Evolutionary conservation across 2,329 filamentous ascomycete species (phyloP).

Genomic region (Calcarisporium arbuscula): DNA sequence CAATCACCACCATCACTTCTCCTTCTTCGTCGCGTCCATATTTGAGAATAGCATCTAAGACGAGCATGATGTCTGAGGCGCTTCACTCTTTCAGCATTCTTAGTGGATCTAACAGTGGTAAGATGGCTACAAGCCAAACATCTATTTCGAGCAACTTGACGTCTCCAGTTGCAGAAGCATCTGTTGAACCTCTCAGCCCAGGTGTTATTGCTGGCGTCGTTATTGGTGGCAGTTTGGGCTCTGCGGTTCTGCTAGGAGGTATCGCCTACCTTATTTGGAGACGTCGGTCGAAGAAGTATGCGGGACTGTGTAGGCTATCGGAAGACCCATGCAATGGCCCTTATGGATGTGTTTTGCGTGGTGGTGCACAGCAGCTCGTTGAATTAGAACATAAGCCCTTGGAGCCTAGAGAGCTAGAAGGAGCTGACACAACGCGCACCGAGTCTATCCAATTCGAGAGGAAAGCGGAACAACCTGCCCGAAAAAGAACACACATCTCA

Average conservation of each 20-base stretch:
- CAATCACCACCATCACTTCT: not conserved
- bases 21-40: too few relatives aligned
- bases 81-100: too few relatives aligned
- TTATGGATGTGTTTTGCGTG: too few relatives aligned
- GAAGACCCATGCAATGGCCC: slow-evolving; percentile 8
- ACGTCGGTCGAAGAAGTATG: slow-evolving; percentile 1
- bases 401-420: slow-evolving; percentile 8
- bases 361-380: slow-evolving; percentile 1
- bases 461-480: too few relatives aligned
- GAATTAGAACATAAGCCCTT: slow-evolving; percentile 10
- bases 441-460: too few relatives aligned
- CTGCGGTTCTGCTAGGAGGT: slow-evolving; percentile 1
- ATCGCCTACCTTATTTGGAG: slow-evolving; percentile 2
- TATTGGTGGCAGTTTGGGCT: slow-evolving; percentile 9
- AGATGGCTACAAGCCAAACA: too few relatives aligned
- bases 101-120: too few relatives aligned
- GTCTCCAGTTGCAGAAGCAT: too few relatives aligned
- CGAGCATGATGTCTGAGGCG: too few relatives aligned
- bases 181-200: slow-evolving; percentile 5
- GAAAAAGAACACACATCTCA: slow-evolving; percentile 1
- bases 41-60: too few relatives aligned
- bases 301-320: slow-evolving; percentile 1
- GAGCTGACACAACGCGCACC: too few relatives aligned
- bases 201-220: slow-evolving; percentile 12
- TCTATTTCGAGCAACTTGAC: too few relatives aligned